A percentile compares a stretch with the other conserved stretches of the same genome.
phyloP scores from a whole-genome alignment of 768 basidiomycete genomes.

The Russula sp. region DNA sequence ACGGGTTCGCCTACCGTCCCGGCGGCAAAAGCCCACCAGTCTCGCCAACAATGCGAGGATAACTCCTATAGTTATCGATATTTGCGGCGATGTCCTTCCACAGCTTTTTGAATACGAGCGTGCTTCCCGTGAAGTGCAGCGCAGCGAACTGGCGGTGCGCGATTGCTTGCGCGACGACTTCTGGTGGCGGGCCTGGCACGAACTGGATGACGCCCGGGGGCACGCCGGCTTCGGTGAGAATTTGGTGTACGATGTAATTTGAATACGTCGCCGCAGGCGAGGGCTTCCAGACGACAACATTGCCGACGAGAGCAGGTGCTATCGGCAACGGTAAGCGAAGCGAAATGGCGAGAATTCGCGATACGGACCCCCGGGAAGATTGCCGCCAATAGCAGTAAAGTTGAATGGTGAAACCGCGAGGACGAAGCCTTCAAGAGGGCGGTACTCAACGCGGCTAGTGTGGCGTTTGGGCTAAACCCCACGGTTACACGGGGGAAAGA shows the following conservation, averaged over 20 bases:
- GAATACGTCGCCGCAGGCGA: conserved; percentile 93
- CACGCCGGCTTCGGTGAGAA: conserved; percentile 89
- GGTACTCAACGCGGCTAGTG: conserved; percentile 88
- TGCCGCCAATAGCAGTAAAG: conserved; percentile 96
- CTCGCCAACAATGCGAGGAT: conserved; percentile 96
- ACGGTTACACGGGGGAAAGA: not conserved
- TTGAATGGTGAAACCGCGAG: conserved; percentile 98
- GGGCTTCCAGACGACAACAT: conserved; percentile 96
- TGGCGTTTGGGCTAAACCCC: conserved; percentile 8
- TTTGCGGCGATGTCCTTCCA: conserved; percentile 95
- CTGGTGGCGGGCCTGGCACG: conserved; percentile 81
- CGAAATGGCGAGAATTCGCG: not conserved
- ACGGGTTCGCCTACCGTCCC: not conserved
- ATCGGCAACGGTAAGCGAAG: conserved; percentile 18
- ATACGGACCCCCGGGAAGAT: conserved; percentile 65
- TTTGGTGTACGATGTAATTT: conserved; percentile 87
- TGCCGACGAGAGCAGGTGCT: conserved; percentile 92
- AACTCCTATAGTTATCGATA: conserved; percentile 78
- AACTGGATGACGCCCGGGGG: conserved; percentile 97
- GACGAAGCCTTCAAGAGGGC: conserved; percentile 97
- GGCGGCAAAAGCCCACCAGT: conserved; percentile 43
- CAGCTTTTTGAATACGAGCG: conserved; percentile 87
- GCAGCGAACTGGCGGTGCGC: conserved; percentile 74
- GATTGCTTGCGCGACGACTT: conserved; percentile 82
- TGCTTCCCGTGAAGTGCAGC: conserved; percentile 96